Evolutionary conservation across 306 rosid species (phyloP), one percentile per base, ranked within the genome.

Genomic region (Betula pendula): DNA sequence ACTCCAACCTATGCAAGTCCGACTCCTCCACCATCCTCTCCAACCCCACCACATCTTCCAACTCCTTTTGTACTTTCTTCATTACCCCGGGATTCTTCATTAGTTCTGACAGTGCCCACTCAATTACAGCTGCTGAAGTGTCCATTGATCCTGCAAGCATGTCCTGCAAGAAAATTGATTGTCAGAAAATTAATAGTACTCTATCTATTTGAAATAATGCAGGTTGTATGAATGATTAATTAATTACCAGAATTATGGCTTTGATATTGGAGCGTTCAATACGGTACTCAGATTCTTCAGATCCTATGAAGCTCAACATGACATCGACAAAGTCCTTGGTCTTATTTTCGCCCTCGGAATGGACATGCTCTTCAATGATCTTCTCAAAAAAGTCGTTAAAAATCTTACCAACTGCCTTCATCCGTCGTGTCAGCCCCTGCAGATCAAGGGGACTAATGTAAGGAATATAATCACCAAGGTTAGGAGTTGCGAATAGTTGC

Each of bases 241-340:
- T n/a, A 4, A 1, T 78, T 83, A 86, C 92, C 88, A 88, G 73
- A 59, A 92, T 71, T 25, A 87, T 52, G 29, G 91, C 90, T 85
- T 92, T 90, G 85, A 92, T 84, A 75, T 85, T 62, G 50, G 87
- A 6, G 2, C 88, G 84, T 67, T 89, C 90, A 16, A 90, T 75
- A 1, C 48, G 75, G 48, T 89, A 89, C 33, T 89, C 94, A 10
- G 82, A 84, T 75, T 86, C 86, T 65, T 73, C 8, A 0, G 86
- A 80, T 8, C 82, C 91, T 70, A 82, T 68, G 71, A 90, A 78
- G 0, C 83, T 72, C 77, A 90, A 59, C 92, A 90, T 78, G 63
- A 87, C 85, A 74, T 90, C 90, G 13, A 93, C 91, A 24, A 93
- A 87, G 73, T 90, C 94, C 70, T 86, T 87, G 9, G 79, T 52